Evolutionary conservation across 1,284 basidiomycete species (phyloP), one percentile per base, ranked within the genome.

Genomic region (Heterobasidion irregulare): DNA sequence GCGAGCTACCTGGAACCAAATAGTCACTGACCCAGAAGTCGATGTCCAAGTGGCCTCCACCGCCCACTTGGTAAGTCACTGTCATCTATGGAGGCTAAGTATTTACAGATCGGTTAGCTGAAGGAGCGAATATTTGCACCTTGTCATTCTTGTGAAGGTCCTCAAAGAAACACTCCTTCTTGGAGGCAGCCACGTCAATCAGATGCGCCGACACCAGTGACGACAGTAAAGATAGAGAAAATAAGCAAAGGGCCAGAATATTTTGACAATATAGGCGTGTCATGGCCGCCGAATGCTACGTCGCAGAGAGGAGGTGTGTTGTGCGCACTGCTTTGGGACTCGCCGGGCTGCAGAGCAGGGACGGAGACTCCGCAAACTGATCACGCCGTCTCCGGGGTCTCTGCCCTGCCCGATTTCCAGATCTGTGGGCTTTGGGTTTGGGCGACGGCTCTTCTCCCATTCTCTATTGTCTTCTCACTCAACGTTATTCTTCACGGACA

Each of bases 131-230:
- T 2, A 2, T 10, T 36, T 1, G 44, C 60, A 93, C 94, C 79
- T 94, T 90, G 82, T 99, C 96, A 68, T 95, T 89, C 57, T 84
- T 78, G 67, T 98, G 94, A 35, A 99, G 80, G 70, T 96, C 93
- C 74, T 99, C 97, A 68, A 97, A 98, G 79, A 96, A 99, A 73
- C 96, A 99, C 65, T 98, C 94, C 69, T 93, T 94, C 65, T 83
- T 82, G 41, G 86, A 86, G 19, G 94, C 88, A 16, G 78, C 71
- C 13, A 91, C 75, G 64, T 84, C 82, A 62, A 90, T 83, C 68
- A 87, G 78, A 69, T 91, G 86, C 0, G 83, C 79, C 47, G 72
- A 75, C 13, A 75, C 72, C 35, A 83, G 60, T 45, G 68, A 59
- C 6, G 78, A 74, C 51, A 77, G 59, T 18, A 80, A 53, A 48